Evolutionary conservation across 306 rosid species (phyloP), one percentile per base, ranked within the genome.

Genomic region (Dalbergia cochinchinensis): DNA sequence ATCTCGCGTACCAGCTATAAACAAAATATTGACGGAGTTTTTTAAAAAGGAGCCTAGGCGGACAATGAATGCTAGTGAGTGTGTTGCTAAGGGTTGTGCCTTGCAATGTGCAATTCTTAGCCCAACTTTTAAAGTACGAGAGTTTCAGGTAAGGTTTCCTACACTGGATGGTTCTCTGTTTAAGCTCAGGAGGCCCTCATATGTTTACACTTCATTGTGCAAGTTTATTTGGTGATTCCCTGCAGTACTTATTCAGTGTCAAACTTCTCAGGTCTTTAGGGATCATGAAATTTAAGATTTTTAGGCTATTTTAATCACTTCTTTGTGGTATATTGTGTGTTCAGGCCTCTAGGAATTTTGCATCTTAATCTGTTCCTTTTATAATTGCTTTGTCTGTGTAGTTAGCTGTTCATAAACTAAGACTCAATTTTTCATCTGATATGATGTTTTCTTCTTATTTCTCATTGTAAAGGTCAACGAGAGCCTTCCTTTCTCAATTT

Each of bases 11-110:
- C 99, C 97, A 18, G 96, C 99, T 51, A 41, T 96, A 57, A 82
- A 90, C 69, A 93, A 83, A 78, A 96, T 96, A 76, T 86, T 96
- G 85, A 91, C 96, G 0, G 97, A 93, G 41, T 93, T 93, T 83
- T 93, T 95, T 83, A 81, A 82, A 26, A 96, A 93, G 89, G 99
- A 96, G 80, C 98, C 99, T 42, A 90, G 97, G 86, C 88, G 98
- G 41, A 93, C 99, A 69, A 93, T 96, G 98, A 96, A 96, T 82
- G 97, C 98, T 7, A 93, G 97, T 70, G 99, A 96, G 73, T 93
- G 99, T 78, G 96, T 96, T 76, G 96, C 97, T 33, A 88, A 90
- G 78, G 99, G 99, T 65, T 87, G 92, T 87, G 99, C 99, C 53
- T 83, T 96, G 86, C 85, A 96, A 77, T 96, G 98, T 53, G 98